Percentiles rank a stretch among this genome's conserved stretches.
phyloP scores from a whole-genome alignment of 208 protist species.

The Tritrichomonas foetus region DNA sequence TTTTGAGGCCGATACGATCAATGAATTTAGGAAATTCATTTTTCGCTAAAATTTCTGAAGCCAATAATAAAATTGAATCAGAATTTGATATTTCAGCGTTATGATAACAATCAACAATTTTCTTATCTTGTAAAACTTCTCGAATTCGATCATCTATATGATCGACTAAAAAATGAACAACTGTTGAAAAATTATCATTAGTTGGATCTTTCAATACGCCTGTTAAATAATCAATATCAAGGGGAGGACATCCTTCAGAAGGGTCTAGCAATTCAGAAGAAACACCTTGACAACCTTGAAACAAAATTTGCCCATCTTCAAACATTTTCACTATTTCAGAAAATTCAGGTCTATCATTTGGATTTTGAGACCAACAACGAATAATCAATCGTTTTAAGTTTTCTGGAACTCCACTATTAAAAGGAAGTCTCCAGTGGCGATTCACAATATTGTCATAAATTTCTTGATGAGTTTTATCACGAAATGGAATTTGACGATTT shows the following conservation, averaged over 20 bases:
- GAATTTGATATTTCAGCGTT: neutral
- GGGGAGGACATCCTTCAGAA: neutral
- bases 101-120: neutral
- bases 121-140: neutral
- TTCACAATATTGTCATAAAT: neutral
- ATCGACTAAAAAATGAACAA: neutral
- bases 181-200: neutral
- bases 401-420: neutral
- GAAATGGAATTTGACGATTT: neutral
- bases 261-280: neutral
- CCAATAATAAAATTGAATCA: neutral
- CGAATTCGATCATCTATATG: neutral
- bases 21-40: neutral
- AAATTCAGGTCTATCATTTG: constrained; percentile 19
- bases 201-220: neutral
- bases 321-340: neutral
- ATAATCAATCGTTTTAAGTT: neutral
- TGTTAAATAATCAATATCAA: neutral
- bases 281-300: neutral
- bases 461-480: neutral
- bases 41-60: neutral
- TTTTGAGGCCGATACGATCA: neutral
- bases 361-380: neutral
- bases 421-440: neutral
- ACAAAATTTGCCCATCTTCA: neutral